These are phyloP conservation scores for Cyberlindnera japonica DNA, from an alignment of 805 yeast genomes.

Conservation along the genomic window DNA sequence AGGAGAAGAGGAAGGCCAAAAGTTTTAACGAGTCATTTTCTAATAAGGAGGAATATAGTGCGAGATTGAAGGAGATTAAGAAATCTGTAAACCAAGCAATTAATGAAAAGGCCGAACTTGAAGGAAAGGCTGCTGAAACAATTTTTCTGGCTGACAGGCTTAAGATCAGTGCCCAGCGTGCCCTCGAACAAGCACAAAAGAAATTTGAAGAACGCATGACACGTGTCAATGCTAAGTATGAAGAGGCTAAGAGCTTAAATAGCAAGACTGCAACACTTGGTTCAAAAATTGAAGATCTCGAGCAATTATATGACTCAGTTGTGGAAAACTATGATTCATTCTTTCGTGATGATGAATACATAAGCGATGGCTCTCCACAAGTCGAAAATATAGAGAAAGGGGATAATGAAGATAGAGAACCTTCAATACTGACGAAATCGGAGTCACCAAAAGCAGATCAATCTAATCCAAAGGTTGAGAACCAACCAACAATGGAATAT, in stretches of 20 bases:
- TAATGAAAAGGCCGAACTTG: constrained; percentile 7
- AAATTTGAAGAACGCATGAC: constrained; percentile 14
- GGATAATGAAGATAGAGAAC: no score
- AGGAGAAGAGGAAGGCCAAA: background rate
- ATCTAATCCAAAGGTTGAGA: no score
- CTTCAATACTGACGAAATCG: no score
- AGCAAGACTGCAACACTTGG: background rate
- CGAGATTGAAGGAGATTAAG: constrained; percentile 7
- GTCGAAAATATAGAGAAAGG: no score
- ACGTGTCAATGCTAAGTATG: constrained; percentile 1
- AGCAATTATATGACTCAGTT: background rate
- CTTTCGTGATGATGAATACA: background rate
- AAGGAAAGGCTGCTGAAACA: constrained; percentile 5
- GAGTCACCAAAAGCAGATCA: no score
- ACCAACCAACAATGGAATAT: no score
- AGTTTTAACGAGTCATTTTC: background rate
- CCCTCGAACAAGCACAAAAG: constrained; percentile 17
- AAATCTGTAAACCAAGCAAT: constrained; percentile 1
- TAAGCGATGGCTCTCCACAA: background rate
- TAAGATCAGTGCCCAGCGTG: constrained; percentile 15
- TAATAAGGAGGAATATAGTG: constrained; percentile 11
- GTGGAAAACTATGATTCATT: background rate
- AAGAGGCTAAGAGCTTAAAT: background rate
- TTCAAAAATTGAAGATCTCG: background rate
- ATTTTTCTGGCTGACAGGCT: constrained; percentile 10